Conservation (phyloP, 441 rosid species). For the Syzygium syzygioides region DNA sequence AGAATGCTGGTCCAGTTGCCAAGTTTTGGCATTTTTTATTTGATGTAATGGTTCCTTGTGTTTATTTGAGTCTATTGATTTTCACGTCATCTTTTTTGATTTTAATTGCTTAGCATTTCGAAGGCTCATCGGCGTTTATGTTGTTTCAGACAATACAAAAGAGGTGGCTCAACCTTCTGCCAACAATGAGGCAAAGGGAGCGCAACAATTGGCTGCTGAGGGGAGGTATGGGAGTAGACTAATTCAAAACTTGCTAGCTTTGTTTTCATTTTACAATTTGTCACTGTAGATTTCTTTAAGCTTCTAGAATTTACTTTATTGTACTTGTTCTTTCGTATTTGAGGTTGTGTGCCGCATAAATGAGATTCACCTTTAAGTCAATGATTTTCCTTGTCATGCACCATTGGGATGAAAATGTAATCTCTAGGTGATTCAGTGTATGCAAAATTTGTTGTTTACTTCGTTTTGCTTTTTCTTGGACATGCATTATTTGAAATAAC, state of each 20-base stretch:
- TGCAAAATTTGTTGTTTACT: not conserved
- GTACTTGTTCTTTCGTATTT: not conserved
- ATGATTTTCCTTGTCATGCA: not conserved
- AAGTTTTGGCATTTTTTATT: not conserved
- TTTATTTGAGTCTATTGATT: not conserved
- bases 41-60: not conserved
- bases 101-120: not conserved
- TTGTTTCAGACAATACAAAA: conserved; percentile 47
- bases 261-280: not conserved
- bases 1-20: not conserved
- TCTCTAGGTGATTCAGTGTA: not conserved
- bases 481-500: not conserved
- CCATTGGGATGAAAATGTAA: not conserved
- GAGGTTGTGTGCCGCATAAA: not conserved
- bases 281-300: not conserved
- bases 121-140: not conserved
- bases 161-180: conserved; percentile 29
- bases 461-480: not conserved
- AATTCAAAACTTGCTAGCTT: not conserved
- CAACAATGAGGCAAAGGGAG: conserved; percentile 29
- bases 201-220: conserved; percentile 37
- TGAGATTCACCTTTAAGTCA: not conserved
- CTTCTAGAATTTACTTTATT: not conserved
- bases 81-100: not conserved
- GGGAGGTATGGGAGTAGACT: conserved; percentile 38